These are phyloP conservation scores for Alloteropsis angusta DNA, from an alignment of 202 grass and related monocot species.

Conservation along the genomic window DNA sequence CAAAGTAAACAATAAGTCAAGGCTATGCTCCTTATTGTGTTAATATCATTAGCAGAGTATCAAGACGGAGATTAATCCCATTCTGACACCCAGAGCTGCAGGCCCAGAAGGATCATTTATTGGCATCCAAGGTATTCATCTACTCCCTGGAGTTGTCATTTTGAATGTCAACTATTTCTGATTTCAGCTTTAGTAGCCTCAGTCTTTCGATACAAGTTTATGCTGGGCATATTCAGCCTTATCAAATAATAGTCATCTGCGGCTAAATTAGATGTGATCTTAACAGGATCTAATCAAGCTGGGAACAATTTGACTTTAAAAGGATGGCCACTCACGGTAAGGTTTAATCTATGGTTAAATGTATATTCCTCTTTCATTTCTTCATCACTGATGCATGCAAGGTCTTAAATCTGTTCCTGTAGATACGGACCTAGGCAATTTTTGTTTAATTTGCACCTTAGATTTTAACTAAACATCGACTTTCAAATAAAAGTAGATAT, in stretches of 20 bases:
- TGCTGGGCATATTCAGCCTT: conserved; percentile 11
- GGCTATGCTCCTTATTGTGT: conserved; percentile 16
- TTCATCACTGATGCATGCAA: not conserved
- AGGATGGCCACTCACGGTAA: conserved; percentile 98
- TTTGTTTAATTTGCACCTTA: not conserved
- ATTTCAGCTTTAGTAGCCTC: not conserved
- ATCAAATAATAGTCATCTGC: not conserved
- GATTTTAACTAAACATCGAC: not conserved
- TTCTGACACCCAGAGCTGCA: conserved; percentile 66
- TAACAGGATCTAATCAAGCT: conserved; percentile 82
- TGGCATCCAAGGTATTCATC: conserved; percentile 70
- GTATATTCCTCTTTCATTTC: not conserved
- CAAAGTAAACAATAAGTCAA: not conserved
- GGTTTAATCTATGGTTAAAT: conserved; percentile 22
- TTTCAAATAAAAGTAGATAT: not conserved
- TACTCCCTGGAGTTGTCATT: not conserved
- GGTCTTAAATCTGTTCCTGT: not conserved
- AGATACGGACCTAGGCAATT: not conserved
- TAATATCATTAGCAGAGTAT: conserved; percentile 57
- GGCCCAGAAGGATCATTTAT: conserved; percentile 86
- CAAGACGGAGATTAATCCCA: conserved; percentile 84
- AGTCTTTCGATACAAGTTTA: not conserved
- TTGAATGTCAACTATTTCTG: not conserved
- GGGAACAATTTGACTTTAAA: conserved; percentile 96
- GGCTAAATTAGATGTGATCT: conserved; percentile 34